Evolutionary conservation across 768 basidiomycete species (phyloP).

Genomic region (Lactarius sanguifluus): DNA sequence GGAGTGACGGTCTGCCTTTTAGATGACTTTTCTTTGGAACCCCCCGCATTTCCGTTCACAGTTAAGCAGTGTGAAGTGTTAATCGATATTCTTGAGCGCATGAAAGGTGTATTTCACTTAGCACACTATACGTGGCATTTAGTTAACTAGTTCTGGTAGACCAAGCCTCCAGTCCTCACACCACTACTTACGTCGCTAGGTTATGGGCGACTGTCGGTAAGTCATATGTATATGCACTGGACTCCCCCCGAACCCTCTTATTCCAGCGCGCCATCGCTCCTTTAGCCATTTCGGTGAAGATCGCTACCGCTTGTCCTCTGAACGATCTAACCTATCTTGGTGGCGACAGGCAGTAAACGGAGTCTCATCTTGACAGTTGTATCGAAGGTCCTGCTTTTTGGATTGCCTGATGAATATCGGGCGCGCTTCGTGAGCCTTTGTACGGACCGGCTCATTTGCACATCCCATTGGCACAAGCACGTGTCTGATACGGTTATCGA

Average conservation of each 20-base stretch:
- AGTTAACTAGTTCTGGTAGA: background rate
- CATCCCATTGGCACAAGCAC: conserved; percentile 14
- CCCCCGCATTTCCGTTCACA: background rate
- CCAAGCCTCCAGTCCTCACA: background rate
- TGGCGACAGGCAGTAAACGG: background rate
- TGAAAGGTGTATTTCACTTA: background rate
- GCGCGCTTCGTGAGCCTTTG: conserved; percentile 10
- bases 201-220: background rate
- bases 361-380: background rate
- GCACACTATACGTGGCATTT: background rate
- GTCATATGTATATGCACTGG: background rate
- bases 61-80: background rate
- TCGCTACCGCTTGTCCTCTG: background rate
- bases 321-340: background rate
- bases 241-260: background rate
- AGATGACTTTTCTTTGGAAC: background rate
- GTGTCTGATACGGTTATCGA: conserved; percentile 12
- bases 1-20: background rate
- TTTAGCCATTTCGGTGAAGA: background rate
- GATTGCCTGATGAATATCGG: conserved; percentile 4
- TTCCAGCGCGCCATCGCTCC: background rate
- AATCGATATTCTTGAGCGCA: background rate
- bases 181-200: background rate
- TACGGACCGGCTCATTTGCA: conserved; percentile 7
- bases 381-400: conserved; percentile 8